phyloP scores from a whole-genome alignment of 257 asterid species.

The Coffea canephora region DNA sequence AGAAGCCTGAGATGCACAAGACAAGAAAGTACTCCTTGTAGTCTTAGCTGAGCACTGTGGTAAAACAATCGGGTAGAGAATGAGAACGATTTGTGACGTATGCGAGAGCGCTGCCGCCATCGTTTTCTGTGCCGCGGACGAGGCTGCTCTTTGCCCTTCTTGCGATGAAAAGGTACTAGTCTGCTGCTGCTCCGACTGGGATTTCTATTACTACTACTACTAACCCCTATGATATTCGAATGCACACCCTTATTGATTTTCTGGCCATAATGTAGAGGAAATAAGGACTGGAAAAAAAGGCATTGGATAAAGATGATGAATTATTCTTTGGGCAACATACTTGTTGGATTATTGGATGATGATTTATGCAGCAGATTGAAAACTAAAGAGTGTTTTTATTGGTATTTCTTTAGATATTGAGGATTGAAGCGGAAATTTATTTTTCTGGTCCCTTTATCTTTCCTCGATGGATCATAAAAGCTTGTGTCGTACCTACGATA shows the following conservation, averaged over 20 bases:
- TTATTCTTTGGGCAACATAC: too few species aligned
- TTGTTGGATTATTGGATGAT: too few species aligned
- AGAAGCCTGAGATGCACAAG: too few species aligned
- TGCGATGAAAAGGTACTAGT: slow-evolving; percentile 76
- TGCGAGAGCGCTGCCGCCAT: slow-evolving; percentile 94
- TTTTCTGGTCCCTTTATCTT: background rate
- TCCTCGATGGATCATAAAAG: background rate
- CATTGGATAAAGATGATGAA: too few species aligned
- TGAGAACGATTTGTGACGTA: slow-evolving; percentile 92
- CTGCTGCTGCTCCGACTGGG: background rate
- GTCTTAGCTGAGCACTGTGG: too few species aligned
- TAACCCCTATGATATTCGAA: too few species aligned
- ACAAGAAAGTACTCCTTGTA: background rate
- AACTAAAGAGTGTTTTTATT: too few species aligned
- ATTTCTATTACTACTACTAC: background rate
- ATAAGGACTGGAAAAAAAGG: too few species aligned
- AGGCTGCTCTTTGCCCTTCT: slow-evolving; percentile 85
- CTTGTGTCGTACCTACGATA: background rate
- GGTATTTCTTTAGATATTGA: background rate
- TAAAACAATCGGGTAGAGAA: slow-evolving; percentile 10
- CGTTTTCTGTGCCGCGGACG: slow-evolving; percentile 93
- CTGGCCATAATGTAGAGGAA: too few species aligned
- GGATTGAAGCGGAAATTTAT: background rate
- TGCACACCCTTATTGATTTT: too few species aligned
- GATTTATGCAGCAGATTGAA: too few species aligned